These are phyloP conservation scores for Elsinoe necatrix DNA, from an alignment of 2,329 filamentous ascomycete species.

Conservation along the genomic window DNA sequence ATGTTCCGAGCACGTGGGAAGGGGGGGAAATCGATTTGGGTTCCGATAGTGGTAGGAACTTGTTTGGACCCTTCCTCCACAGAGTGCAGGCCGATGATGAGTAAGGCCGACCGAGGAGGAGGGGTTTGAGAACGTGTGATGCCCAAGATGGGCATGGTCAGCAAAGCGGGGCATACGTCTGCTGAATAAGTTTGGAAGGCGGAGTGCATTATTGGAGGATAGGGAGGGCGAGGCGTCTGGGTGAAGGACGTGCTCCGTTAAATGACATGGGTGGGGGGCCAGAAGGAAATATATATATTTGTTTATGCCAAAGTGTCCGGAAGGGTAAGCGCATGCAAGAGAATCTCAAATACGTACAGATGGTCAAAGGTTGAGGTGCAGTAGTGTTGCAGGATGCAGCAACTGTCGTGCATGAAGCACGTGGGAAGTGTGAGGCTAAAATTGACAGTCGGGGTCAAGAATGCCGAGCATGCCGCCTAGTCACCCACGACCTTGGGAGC, in stretches of 20 bases:
- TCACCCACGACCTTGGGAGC: background rate
- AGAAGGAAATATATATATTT: conserved; percentile 16
- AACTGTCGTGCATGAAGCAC: conserved; percentile 16
- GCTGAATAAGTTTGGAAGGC: conserved; percentile 1
- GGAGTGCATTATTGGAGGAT: conserved; percentile 14
- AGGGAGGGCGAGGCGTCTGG: conserved; percentile 3
- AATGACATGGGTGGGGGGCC: conserved; percentile 9
- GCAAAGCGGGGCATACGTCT: background rate
- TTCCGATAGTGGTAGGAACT: conserved; percentile 9
- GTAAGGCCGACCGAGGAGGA: background rate
- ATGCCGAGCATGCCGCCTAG: conserved; percentile 3
- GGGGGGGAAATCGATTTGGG: background rate
- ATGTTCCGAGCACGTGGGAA: conserved; percentile 11
- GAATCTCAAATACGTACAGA: conserved; percentile 13
- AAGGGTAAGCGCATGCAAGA: conserved; percentile 11
- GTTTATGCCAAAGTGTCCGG: conserved; percentile 11
- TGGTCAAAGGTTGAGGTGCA: conserved; percentile 10
- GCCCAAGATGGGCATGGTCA: conserved; percentile 4
- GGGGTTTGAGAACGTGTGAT: conserved; percentile 1
- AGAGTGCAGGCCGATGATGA: background rate
- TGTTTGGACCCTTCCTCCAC: conserved; percentile 5
- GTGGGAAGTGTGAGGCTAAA: conserved; percentile 5
- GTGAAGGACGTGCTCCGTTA: background rate
- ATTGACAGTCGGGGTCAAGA: conserved; percentile 10
- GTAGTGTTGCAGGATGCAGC: conserved; percentile 15